Evolutionary conservation across 2,329 filamentous ascomycete genomes (phyloP), one percentile per base, ranked within the genome.

Genomic region (Aspergillus tamarii): DNA sequence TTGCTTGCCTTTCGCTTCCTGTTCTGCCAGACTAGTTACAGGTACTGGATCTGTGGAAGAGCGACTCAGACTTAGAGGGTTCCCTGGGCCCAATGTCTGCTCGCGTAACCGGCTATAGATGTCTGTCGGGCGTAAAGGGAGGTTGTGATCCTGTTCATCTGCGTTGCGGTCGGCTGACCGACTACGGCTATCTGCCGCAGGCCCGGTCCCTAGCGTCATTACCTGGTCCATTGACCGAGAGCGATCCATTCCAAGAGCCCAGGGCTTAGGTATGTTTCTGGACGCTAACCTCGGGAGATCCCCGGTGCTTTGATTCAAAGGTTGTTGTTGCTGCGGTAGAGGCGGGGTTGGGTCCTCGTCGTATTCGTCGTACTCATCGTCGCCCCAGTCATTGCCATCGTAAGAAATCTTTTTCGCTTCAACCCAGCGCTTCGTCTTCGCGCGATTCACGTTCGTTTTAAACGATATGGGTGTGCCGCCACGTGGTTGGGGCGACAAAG

Each of bases 401-500:
- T 98, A 98, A 74, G 88, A 91, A 71, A 91, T 89, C 63, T 88
- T 85, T 78, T 94, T 94, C 41, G 94, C 94, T 73, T 96, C 91
- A 43, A 94, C 90, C 94, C 94, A 98, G 86, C 96, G 96, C 80
- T 90, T 91, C 61, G 94, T 97, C 81, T 96, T 96, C 61, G 89
- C 87, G 66, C 94, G 89, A 79, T 92, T 94, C 56, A 97, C 89
- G 76, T 97, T 96, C 58, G 93, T 88, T 76, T 91, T 91, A 80
- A 94, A 97, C 30, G 84, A 86, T 32, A 85, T 78, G 30, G 83
- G 80, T 59, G 83, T 82, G 43, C 73, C 76, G 43, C 73, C 69
- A 43, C 69, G 62, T 26, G 69, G 68, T 48, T 66, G 68, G 11
- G 72, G 73, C 7, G 73, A 72, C 16, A 76, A 66, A 10, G 74